Evolutionary conservation across 2,329 filamentous ascomycete genomes (phyloP).

Genomic region (Epichloe typhina): DNA sequence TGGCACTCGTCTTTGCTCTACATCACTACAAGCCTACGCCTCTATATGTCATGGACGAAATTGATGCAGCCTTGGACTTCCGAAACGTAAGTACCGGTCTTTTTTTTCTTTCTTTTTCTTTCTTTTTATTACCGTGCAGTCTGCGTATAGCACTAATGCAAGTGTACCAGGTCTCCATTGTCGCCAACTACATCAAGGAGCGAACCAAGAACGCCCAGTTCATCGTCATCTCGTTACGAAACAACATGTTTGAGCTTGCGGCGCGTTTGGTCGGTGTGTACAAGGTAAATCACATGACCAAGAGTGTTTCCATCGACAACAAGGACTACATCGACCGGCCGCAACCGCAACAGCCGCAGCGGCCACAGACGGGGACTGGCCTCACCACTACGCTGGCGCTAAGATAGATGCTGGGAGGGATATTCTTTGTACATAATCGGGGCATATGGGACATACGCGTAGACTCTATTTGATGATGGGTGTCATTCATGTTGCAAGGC

Average conservation of each 20-base stretch:
- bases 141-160: neutral
- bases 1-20: slow-evolving; percentile 93
- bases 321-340: slow-evolving; percentile 52
- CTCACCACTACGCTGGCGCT: slow-evolving; percentile 23
- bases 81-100: slow-evolving; percentile 60
- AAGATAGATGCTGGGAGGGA: slow-evolving; percentile 12
- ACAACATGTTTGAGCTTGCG: slow-evolving; percentile 99
- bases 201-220: slow-evolving; percentile 98
- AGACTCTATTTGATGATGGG: neutral
- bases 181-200: slow-evolving; percentile 98
- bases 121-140: neutral
- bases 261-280: slow-evolving; percentile 90
- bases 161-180: slow-evolving; percentile 69
- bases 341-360: slow-evolving; percentile 16
- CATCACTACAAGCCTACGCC: slow-evolving; percentile 98
- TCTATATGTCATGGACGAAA: slow-evolving; percentile 98
- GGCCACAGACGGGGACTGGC: slow-evolving; percentile 16
- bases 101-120: slow-evolving; percentile 1
- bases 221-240: slow-evolving; percentile 91
- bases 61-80: slow-evolving; percentile 95
- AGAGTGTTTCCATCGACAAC: slow-evolving; percentile 83
- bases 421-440: slow-evolving; percentile 1
- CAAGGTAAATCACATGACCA: slow-evolving; percentile 98
- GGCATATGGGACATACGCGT: neutral
- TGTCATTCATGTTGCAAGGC: neutral